These are phyloP conservation scores for Apiotrichum mycotoxinovorans DNA, from an alignment of 1,284 basidiomycete genomes.

Conservation along the genomic window DNA sequence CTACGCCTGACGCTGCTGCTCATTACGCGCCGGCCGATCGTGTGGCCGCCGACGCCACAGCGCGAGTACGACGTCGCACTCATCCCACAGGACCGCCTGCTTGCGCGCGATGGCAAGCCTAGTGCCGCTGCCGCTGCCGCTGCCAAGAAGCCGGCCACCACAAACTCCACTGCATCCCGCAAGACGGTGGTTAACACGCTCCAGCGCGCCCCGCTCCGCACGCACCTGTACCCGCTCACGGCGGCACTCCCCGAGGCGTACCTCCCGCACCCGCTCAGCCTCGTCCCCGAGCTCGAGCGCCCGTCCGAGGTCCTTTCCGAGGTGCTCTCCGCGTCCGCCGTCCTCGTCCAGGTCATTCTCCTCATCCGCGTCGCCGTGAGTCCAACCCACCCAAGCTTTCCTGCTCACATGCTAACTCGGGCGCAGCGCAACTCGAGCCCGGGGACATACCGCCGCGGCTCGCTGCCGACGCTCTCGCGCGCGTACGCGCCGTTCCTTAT, in stretches of 20 bases:
- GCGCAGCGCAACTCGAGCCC: constrained; percentile 3
- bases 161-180: constrained; percentile 45
- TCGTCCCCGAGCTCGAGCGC: constrained; percentile 34
- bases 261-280: constrained; percentile 32
- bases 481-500: constrained; percentile 36
- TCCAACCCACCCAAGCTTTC: neutral
- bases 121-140: neutral
- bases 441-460: constrained; percentile 21
- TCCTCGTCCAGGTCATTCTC: constrained; percentile 60
- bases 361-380: constrained; percentile 30
- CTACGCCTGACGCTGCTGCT: constrained; percentile 67
- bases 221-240: constrained; percentile 45
- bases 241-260: constrained; percentile 37
- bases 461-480: constrained; percentile 40
- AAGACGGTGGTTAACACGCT: constrained; percentile 40
- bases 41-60: constrained; percentile 74
- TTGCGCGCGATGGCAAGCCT: neutral
- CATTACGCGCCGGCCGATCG: constrained; percentile 68
- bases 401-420: neutral
- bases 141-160: neutral
- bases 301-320: constrained; percentile 35
- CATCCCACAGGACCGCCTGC: constrained; percentile 50
- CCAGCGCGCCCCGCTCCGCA: constrained; percentile 59
- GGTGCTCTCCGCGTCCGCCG: constrained; percentile 32
- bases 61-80: constrained; percentile 74